Evolutionary conservation across 2,329 filamentous ascomycete species (phyloP), one percentile per base, ranked within the genome.

Genomic region (Aspergillus udagawae): DNA sequence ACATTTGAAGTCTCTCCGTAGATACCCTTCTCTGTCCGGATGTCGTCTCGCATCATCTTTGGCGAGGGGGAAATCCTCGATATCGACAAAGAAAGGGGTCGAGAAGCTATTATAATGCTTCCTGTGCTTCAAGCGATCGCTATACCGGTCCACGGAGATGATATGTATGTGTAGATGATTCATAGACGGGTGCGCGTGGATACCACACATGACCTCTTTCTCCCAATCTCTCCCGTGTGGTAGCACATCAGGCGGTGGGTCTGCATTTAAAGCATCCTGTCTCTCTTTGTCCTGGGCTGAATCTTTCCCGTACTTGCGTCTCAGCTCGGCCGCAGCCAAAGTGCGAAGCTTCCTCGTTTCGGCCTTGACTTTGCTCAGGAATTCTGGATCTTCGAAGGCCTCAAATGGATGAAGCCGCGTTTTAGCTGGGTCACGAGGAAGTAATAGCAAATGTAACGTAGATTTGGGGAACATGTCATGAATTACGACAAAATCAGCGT

Each of bases 91-190:
- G 71, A 97, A 99, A 3, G 84, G 83, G 53, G 92, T 95, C 32
- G 84, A 86, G 75, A 97, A 97, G 62, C 89, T 94, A 69, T 94
- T 91, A 76, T 97, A 97, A 75, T 97, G 94, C 72, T 92, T 93
- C 62, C 86, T 82, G 70, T 93, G 86, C 75, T 87, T 90, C 73
- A 97, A 64, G 49, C 81, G 82, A 10, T 83, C 81, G 41, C 88
- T 91, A 65, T 85, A 81, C 80, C 90, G 88, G 71, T 99, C 94
- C 20, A 85, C 80, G 42, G 89, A 91, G 56, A 97, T 76, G 29
- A 97, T 85, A 73, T 99, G 94, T 3, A 97, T 81, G 74, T 99
- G 94, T 54, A 97, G 71, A 72, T 97, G 91, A 61, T 84, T 87
- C 94, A 99, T 97, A 55, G 88, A 92, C 3, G 94, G 94, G 64